phyloP scores from a whole-genome alignment of 306 rosid genomes.

The Senna siamea region DNA sequence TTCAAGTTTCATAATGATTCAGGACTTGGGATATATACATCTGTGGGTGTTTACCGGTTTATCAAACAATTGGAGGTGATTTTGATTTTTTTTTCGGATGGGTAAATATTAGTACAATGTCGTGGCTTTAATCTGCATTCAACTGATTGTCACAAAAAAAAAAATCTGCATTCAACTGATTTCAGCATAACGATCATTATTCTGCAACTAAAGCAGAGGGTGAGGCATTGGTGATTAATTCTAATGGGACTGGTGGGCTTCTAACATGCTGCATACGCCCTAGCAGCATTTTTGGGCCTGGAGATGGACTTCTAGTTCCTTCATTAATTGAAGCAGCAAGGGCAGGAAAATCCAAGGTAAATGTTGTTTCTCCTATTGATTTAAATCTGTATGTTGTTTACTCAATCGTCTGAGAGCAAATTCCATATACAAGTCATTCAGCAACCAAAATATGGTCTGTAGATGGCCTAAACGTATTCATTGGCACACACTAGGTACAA shows the following conservation, averaged over 20 bases:
- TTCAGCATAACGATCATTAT: conserved; percentile 89
- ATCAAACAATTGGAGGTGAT: neutral
- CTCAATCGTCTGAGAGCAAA: neutral
- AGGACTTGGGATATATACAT: neutral
- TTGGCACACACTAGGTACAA: neutral
- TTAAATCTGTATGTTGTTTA: conserved; percentile 7
- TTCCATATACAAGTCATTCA: conserved; percentile 15
- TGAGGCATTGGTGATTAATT: conserved; percentile 75
- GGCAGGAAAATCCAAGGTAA: conserved; percentile 92
- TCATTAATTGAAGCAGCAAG: conserved; percentile 77
- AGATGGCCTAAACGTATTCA: conserved; percentile 8
- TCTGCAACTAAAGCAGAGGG: conserved; percentile 95
- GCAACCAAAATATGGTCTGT: conserved; percentile 11
- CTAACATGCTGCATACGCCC: conserved; percentile 95
- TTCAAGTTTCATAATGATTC: neutral
- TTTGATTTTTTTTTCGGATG: conserved; percentile 7
- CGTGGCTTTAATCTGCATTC: conserved; percentile 23
- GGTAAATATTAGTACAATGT: conserved; percentile 25
- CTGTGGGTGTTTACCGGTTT: neutral
- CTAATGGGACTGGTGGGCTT: conserved; percentile 82
- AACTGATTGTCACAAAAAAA: too few species aligned
- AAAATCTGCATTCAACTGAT: conserved; percentile 35
- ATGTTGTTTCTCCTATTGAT: conserved; percentile 23
- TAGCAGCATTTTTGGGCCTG: conserved; percentile 95
- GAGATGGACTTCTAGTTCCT: conserved; percentile 85